Evolutionary conservation across 176 grass and related monocot genomes (phyloP).

Genomic region (Chrysopogon serrulatus): DNA sequence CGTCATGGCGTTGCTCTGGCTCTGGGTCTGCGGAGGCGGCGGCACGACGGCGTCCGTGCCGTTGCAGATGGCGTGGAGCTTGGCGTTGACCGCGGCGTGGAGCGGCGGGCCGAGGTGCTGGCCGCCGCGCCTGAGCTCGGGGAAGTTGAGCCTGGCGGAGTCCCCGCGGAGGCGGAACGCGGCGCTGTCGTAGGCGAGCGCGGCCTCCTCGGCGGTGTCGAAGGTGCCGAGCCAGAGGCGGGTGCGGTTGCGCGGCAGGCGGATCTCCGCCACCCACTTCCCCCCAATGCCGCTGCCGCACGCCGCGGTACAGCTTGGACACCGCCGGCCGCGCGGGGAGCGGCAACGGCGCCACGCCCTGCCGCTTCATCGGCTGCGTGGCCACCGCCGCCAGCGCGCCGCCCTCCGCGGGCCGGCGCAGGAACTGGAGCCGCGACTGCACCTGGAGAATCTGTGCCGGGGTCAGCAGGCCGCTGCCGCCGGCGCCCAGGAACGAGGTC

Average conservation of each 20-base stretch:
- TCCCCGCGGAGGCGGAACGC: conserved; percentile 63
- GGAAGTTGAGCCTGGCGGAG: conserved; percentile 69
- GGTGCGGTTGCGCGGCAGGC: conserved; percentile 70
- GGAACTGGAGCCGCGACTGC: conserved; percentile 40
- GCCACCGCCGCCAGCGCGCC: conserved; percentile 17
- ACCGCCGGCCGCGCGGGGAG: background rate
- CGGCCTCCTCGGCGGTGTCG: conserved; percentile 86
- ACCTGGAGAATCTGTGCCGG: conserved; percentile 23
- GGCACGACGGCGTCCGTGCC: background rate
- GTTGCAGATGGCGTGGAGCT: conserved; percentile 59
- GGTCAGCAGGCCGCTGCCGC: conserved; percentile 9
- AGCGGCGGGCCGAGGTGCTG: conserved; percentile 50
- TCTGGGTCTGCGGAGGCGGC: conserved; percentile 16
- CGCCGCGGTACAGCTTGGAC: conserved; percentile 81
- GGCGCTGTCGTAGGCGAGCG: conserved; percentile 66
- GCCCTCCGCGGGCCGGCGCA: background rate
- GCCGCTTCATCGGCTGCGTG: conserved; percentile 64
- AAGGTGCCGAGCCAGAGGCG: conserved; percentile 97
- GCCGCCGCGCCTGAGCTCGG: conserved; percentile 46
- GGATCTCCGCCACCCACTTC: conserved; percentile 84
- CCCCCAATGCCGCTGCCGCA: conserved; percentile 79
- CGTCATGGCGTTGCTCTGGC: conserved; percentile 18
- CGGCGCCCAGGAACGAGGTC: conserved; percentile 9
- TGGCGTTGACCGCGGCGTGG: conserved; percentile 51
- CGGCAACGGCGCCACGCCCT: background rate